Conservation (phyloP, 768 basidiomycete species). For the Lentinus brumalis region DNA sequence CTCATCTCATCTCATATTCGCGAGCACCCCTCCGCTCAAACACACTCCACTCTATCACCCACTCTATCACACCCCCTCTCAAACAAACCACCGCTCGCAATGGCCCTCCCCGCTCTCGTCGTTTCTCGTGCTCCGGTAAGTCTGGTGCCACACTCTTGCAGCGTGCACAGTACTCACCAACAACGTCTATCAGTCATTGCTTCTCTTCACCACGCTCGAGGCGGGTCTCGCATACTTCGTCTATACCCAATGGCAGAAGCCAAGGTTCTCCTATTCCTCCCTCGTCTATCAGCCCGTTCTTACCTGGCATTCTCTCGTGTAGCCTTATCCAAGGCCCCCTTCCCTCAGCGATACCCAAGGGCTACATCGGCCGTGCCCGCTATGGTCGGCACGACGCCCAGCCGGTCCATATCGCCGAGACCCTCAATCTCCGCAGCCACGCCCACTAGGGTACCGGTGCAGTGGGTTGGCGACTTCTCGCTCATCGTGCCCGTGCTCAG, state of each 20-base stretch:
- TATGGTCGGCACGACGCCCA: slow-evolving; percentile 17
- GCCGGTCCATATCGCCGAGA: slow-evolving; percentile 15
- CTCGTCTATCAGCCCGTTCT: neutral
- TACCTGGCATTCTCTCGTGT: neutral
- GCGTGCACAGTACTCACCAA: neutral
- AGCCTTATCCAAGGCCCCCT: slow-evolving; percentile 19
- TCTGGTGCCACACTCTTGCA: neutral
- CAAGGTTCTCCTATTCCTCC: slow-evolving; percentile 20
- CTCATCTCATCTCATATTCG: neutral
- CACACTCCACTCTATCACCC: slow-evolving; percentile 9
- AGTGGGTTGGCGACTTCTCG: slow-evolving; percentile 10
- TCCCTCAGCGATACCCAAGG: slow-evolving; percentile 24
- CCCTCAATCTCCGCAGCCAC: neutral
- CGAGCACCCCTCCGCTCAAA: neutral
- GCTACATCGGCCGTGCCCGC: slow-evolving; percentile 21
- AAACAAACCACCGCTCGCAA: slow-evolving; percentile 3
- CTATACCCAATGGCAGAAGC: slow-evolving; percentile 26
- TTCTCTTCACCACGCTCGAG: slow-evolving; percentile 28
- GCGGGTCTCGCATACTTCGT: slow-evolving; percentile 24
- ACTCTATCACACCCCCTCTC: neutral
- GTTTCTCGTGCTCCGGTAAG: slow-evolving; percentile 26
- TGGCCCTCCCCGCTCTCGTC: slow-evolving; percentile 18
- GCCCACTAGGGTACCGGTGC: slow-evolving; percentile 5
- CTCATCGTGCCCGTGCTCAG: slow-evolving; percentile 16
- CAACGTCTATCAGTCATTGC: slow-evolving; percentile 18